Base-by-base conservation (phyloP, 768 basidiomycete species). In the Trametes meyenii region DNA sequence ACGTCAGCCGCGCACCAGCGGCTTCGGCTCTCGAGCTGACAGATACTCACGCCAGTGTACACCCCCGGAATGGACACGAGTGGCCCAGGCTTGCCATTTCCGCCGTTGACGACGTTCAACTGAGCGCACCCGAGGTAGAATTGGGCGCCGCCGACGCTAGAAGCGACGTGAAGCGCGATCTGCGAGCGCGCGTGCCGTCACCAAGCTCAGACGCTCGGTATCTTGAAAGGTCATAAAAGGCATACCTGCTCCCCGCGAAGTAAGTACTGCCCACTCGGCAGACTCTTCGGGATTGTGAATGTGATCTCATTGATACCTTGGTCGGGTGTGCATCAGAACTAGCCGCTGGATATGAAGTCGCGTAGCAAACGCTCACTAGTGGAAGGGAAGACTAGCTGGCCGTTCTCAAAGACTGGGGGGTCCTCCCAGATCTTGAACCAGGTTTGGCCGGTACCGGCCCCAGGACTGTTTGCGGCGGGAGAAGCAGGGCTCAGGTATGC, bases 371-470 rank as follows among this genome's bases (percentile, higher is more conserved):
- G 50, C 68, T 38, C 23, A 70, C 72, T 69, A 35, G 59, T 50
- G 7, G 69, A 68, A 16, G 71, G 70, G 67, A 71, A 73, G 26
- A 59, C 67, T 50, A 73, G 67, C 52, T 55, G 51, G 51, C 70
- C 58, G 58, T 69, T 61, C 63, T 68, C 61, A 51, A 60, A 72
- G 26, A 66, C 64, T 6, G 71, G 68, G 1, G 63, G 33, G 49
- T 70, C 61, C 63, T 80, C 75, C 75, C 77, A 79, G 55, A 80
- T 75, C 71, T 79, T 78, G 71, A 78, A 79, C 75, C 78, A 80
- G 7, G 78, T 79, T 54, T 73, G 72, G 19, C 77, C 76, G 2
- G 75, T 70, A 8, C 78, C 80, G n/a, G 78, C 81, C 33, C 60
- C 68, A 57, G 71, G 71, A 43, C 63, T 68, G 67, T 66, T 67